Evolutionary conservation across 1,284 basidiomycete genomes (phyloP).

Genomic region (Coriolopsis trogii): DNA sequence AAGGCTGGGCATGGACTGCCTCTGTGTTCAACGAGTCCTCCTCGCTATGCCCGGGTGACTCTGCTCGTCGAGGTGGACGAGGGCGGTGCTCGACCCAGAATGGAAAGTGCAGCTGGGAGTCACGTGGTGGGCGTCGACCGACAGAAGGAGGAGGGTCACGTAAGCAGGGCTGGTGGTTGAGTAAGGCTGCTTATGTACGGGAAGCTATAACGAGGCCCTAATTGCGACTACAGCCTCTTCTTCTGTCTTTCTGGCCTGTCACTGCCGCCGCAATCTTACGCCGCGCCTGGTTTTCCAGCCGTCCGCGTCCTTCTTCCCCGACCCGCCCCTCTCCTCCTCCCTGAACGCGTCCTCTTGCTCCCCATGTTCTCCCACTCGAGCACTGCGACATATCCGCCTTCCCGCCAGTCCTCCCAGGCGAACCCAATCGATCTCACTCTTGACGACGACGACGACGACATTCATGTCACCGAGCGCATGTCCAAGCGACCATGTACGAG

Average conservation of each 20-base stretch:
- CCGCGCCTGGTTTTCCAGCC: slow-evolving; percentile 19
- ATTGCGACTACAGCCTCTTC: slow-evolving; percentile 9
- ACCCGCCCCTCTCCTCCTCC: slow-evolving; percentile 8
- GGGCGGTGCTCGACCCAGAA: too few relatives aligned
- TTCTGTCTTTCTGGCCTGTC: slow-evolving; percentile 11
- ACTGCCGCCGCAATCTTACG: slow-evolving; percentile 20
- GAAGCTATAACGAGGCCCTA: neutral
- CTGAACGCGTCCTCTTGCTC: neutral
- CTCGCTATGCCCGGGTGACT: too few relatives aligned
- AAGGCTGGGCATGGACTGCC: too few relatives aligned
- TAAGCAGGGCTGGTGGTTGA: slow-evolving; percentile 18
- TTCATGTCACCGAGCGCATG: slow-evolving; percentile 27
- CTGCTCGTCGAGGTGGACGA: too few relatives aligned
- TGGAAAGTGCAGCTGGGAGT: neutral
- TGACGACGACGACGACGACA: slow-evolving; percentile 35
- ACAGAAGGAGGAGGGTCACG: slow-evolving; percentile 16
- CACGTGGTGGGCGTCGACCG: slow-evolving; percentile 12
- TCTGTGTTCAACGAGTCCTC: too few relatives aligned
- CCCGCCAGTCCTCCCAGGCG: slow-evolving; percentile 26
- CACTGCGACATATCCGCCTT: slow-evolving; percentile 18
- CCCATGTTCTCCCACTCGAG: slow-evolving; percentile 24
- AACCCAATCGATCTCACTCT: slow-evolving; percentile 39
- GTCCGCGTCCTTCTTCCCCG: slow-evolving; percentile 4
- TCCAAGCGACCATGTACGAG: slow-evolving; percentile 28
- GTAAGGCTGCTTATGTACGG: slow-evolving; percentile 22